Percentiles rank a stretch among this genome's conserved stretches.
Conservation (phyloP, 805 yeast species). For the Sugiyamaella americana region DNA sequence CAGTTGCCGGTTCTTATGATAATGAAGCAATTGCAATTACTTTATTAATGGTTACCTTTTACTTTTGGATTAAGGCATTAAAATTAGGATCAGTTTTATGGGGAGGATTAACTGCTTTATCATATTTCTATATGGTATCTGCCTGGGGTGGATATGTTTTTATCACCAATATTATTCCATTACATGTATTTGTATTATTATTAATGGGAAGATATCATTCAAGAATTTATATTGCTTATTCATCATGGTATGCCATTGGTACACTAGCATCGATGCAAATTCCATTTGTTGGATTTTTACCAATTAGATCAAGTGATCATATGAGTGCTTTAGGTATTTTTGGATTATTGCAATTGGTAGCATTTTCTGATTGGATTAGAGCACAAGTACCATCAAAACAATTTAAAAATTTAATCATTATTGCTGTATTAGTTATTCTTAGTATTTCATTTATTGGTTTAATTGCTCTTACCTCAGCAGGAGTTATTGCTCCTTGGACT, state of each 20-base stretch:
- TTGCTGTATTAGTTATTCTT: slow-evolving; percentile 52
- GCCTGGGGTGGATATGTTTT: slow-evolving; percentile 99
- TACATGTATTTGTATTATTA: slow-evolving; percentile 84
- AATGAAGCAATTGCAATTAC: slow-evolving; percentile 99
- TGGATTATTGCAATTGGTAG: slow-evolving; percentile 87
- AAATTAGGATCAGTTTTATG: slow-evolving; percentile 84
- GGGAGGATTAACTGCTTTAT: slow-evolving; percentile 76
- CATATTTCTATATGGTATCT: slow-evolving; percentile 96
- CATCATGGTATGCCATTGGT: slow-evolving; percentile 96
- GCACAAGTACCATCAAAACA: slow-evolving; percentile 63
- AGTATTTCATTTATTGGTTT: slow-evolving; percentile 64
- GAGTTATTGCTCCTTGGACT: slow-evolving; percentile 98
- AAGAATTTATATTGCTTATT: slow-evolving; percentile 80
- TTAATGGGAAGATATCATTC: slow-evolving; percentile 91
- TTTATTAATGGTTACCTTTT: slow-evolving; percentile 88
- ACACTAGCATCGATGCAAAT: slow-evolving; percentile 99
- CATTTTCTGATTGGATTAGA: slow-evolving; percentile 76
- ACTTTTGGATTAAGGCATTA: slow-evolving; percentile 90
- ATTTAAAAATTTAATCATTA: slow-evolving; percentile 48
- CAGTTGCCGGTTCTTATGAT: slow-evolving; percentile 98
- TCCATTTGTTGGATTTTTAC: slow-evolving; percentile 96
- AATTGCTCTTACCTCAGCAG: slow-evolving; percentile 76
- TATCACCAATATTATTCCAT: slow-evolving; percentile 94
- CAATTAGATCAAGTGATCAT: slow-evolving; percentile 95
- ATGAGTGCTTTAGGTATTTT: slow-evolving; percentile 98